Percentiles rank a stretch among this genome's conserved stretches.
Evolutionary conservation across 1,284 basidiomycete species (phyloP).

Genomic region (Austroboletus novae-zelandiae): DNA sequence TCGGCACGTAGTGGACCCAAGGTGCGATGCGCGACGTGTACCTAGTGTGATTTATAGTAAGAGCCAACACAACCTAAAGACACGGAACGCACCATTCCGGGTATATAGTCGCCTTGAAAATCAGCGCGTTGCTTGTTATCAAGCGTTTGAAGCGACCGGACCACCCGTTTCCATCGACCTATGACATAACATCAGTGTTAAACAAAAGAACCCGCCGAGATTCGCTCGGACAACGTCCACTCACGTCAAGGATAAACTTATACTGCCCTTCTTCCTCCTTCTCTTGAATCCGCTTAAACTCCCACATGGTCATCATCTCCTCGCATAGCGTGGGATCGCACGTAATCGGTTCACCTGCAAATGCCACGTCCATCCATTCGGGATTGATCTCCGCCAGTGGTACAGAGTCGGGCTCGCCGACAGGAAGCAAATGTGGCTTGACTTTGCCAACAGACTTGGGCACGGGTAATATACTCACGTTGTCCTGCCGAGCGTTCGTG

Average conservation of each 20-base stretch:
- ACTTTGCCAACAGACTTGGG: constrained; percentile 1
- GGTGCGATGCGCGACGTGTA: constrained; percentile 44
- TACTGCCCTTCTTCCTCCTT: constrained; percentile 50
- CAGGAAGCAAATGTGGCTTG: constrained; percentile 16
- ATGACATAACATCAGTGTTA: neutral
- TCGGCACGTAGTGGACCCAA: constrained; percentile 63
- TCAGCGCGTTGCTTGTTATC: constrained; percentile 57
- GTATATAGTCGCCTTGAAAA: constrained; percentile 64
- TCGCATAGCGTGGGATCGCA: constrained; percentile 46
- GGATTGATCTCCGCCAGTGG: constrained; percentile 43
- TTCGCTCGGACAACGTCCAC: constrained; percentile 7
- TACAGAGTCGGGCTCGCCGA: constrained; percentile 43
- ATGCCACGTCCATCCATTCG: constrained; percentile 56
- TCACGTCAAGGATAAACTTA: constrained; percentile 66
- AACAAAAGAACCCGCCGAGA: neutral
- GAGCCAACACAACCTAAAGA: neutral
- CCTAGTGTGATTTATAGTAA: constrained; percentile 17
- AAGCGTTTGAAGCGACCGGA: constrained; percentile 66
- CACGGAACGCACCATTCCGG: constrained; percentile 53
- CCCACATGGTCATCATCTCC: constrained; percentile 43
- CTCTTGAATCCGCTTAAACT: constrained; percentile 45
- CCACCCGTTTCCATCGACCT: constrained; percentile 72
- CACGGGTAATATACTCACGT: constrained; percentile 23
- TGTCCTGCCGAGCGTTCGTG: constrained; percentile 35
- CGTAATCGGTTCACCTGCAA: constrained; percentile 45